Conservation (phyloP, 345 rosid genomes). For the Salix suchowensis region DNA sequence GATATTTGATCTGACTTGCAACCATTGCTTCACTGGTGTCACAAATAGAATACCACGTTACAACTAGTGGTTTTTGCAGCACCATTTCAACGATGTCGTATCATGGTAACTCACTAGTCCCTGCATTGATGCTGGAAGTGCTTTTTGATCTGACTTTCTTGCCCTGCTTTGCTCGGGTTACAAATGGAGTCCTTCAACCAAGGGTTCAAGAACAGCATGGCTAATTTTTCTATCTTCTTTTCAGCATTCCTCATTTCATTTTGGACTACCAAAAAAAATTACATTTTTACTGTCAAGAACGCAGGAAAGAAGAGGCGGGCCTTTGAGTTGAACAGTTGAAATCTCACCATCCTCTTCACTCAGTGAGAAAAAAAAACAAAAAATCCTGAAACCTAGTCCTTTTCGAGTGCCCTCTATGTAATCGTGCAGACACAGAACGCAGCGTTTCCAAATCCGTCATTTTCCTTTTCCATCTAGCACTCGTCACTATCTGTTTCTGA, state of each 20-base stretch:
- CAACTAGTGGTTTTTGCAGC: too few relatives aligned
- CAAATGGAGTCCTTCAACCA: too few relatives aligned
- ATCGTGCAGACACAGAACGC: constrained; percentile 4
- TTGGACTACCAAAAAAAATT: too few relatives aligned
- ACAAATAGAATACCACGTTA: too few relatives aligned
- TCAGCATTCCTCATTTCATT: too few relatives aligned
- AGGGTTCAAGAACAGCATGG: too few relatives aligned
- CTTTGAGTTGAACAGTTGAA: constrained; percentile 4
- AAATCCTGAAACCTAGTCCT: constrained; percentile 1
- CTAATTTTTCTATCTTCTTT: too few relatives aligned
- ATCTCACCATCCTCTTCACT: background rate
- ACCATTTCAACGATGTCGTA: too few relatives aligned
- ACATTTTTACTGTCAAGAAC: background rate
- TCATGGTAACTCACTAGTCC: too few relatives aligned
- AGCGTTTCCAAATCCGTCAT: constrained; percentile 4
- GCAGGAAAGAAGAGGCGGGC: background rate
- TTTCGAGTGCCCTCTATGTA: constrained; percentile 1
- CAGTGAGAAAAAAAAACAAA: background rate
- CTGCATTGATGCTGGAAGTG: too few relatives aligned
- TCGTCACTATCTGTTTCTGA: constrained; percentile 1
- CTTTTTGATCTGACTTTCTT: too few relatives aligned
- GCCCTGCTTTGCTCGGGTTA: too few relatives aligned
- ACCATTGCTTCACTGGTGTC: background rate
- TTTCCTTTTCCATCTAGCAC: background rate
- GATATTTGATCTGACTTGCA: background rate